Evolutionary conservation across 2,329 filamentous ascomycete genomes (phyloP), one percentile per base, ranked within the genome.

Genomic region (Fusarium begoniae): DNA sequence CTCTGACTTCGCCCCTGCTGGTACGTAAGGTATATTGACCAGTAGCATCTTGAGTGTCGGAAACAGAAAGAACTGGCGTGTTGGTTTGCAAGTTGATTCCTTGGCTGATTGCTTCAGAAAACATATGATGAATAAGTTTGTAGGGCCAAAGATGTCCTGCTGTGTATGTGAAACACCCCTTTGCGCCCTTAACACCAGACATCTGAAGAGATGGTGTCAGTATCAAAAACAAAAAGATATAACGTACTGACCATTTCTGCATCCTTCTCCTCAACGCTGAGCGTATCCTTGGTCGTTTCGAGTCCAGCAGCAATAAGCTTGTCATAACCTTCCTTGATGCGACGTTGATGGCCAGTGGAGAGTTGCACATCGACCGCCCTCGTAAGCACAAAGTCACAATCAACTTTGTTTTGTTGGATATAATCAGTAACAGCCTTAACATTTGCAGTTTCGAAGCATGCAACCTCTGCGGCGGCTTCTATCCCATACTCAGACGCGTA

Each of bases 211-310:
- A 12, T 17, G 3, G 4, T 2, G 24, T 53, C 9, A 53, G 50
- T 2, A 22, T 26, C 15, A 2, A 4, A 1, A 4, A 53, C 2
- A 4, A 2, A 12, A 6, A 26, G 10, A 15, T 20, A 22, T 1
- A 12, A 6, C 2, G 8, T 6, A 6, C 32, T 8, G 6, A 53
- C 50, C 18, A 28, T 20, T 22, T 38, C 50, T 0, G 50, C 32
- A 54, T 54, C 24, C 5, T 54, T 22, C 1, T 14, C 32, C 6
- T 54, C 32, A 12, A 54, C 3, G 13, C 50, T 17, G 7, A 37
- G 26, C 1, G 32, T 54, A 9, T 54, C 5, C 13, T 38, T 54
- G 18, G 50, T 54, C 2, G 24, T 2, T 37, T 54, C 32, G 4
- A 54, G 13, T 5, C 32, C 50, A 1, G 24, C 32, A 38, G 32